These are phyloP conservation scores for Aureobasidium sp. DNA, from an alignment of 2,329 filamentous ascomycete genomes.

Conservation along the genomic window DNA sequence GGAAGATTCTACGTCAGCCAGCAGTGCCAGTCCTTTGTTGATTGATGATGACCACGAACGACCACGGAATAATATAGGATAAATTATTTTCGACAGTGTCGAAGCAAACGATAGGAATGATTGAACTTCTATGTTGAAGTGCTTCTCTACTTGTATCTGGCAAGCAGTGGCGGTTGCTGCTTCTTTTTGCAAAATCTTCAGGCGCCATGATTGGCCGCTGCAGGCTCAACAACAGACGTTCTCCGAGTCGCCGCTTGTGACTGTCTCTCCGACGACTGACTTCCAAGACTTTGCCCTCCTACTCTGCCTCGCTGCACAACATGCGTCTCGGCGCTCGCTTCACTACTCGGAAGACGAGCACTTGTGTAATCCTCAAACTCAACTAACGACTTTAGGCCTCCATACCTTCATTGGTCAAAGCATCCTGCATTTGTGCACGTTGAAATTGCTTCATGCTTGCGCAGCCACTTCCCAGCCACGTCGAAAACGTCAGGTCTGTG, in stretches of 20 bases:
- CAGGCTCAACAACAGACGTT: slow-evolving; percentile 4
- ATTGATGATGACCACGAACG: not conserved
- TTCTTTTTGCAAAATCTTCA: not conserved
- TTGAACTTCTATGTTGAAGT: not conserved
- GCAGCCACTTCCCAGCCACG: slow-evolving; percentile 15
- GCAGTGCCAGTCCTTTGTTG: not conserved
- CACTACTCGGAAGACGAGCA: not conserved
- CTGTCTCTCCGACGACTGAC: not conserved
- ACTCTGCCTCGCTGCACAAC: not conserved
- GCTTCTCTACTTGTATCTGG: not conserved
- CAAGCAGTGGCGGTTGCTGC: not conserved
- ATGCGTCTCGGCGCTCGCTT: not conserved
- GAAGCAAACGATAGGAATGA: not conserved
- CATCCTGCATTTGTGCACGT: slow-evolving; percentile 9
- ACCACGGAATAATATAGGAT: not conserved
- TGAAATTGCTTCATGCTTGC: not conserved
- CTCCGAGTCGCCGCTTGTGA: not conserved
- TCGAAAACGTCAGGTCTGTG: not conserved
- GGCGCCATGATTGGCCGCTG: slow-evolving; percentile 3
- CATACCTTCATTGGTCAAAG: not conserved
- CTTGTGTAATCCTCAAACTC: not conserved
- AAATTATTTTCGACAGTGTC: not conserved
- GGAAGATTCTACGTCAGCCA: not conserved
- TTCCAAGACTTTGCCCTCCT: not conserved
- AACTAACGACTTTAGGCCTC: not conserved